Conservation (phyloP, 1,284 basidiomycete species). For the Ganoderma lingzhi region DNA sequence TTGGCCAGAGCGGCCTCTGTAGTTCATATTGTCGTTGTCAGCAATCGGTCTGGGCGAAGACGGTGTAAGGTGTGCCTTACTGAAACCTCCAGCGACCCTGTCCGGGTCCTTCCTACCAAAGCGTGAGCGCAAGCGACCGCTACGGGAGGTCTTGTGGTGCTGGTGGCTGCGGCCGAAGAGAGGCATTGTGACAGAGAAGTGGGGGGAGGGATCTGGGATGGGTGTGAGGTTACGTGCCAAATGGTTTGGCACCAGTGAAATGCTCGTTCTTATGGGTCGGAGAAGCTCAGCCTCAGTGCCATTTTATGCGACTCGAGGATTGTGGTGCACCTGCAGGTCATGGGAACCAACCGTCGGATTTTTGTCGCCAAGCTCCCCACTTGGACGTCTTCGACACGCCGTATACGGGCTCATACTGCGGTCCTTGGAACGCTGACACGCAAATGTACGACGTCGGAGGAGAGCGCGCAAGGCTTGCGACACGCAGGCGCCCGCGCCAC, state of each 20-base stretch:
- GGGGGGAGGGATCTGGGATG: background rate
- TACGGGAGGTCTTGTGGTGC: conserved; percentile 1
- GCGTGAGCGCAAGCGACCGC: conserved; percentile 37
- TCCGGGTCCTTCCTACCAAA: conserved; percentile 51
- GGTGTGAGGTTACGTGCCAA: background rate
- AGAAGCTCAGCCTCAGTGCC: background rate
- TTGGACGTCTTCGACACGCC: background rate
- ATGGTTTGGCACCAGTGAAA: background rate
- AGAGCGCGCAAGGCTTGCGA: background rate
- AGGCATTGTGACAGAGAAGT: conserved; percentile 27
- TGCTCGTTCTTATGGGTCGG: background rate
- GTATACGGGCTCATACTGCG: background rate
- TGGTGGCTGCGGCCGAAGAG: conserved; percentile 27
- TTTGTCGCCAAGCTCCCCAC: background rate
- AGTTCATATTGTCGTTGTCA: background rate
- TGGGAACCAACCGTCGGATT: background rate
- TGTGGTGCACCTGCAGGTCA: conserved; percentile 10
- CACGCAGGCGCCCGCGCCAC: background rate
- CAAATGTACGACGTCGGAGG: background rate
- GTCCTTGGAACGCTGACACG: background rate
- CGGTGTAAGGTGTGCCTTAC: conserved; percentile 40
- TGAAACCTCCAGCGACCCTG: conserved; percentile 57
- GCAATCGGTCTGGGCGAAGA: background rate
- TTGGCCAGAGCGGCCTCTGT: conserved; percentile 58
- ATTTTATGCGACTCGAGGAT: conserved; percentile 14